These are phyloP conservation scores for Fusarium begoniae DNA, from an alignment of 2,329 filamentous ascomycete species.

Conservation along the genomic window DNA sequence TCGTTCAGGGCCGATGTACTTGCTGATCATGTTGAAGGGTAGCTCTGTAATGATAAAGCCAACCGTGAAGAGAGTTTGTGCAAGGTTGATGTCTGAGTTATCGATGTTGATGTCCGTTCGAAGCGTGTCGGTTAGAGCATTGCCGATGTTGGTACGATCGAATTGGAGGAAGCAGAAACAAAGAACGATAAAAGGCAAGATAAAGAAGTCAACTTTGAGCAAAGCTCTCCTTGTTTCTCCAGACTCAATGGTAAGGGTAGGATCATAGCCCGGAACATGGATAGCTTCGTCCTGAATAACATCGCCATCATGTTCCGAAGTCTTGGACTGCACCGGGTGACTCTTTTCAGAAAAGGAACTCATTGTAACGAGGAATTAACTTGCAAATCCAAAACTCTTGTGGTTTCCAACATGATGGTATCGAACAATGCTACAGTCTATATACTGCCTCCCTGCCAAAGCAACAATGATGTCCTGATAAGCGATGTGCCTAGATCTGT, in stretches of 20 bases:
- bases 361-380: neutral
- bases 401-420: neutral
- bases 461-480: neutral
- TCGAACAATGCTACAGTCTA: neutral
- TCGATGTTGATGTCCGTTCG: conserved; percentile 57
- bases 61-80: conserved; percentile 59
- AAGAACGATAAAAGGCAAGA: conserved; percentile 44
- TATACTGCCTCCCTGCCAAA: neutral
- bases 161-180: conserved; percentile 48
- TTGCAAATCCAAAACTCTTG: neutral
- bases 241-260: conserved; percentile 14
- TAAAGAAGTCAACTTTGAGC: conserved; percentile 41
- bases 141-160: conserved; percentile 55
- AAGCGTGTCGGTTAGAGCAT: conserved; percentile 62
- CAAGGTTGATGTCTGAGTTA: conserved; percentile 61
- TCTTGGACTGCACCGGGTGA: neutral
- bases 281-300: conserved; percentile 26
- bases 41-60: conserved; percentile 59
- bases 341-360: conserved; percentile 22
- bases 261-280: conserved; percentile 40
- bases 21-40: conserved; percentile 44
- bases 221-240: conserved; percentile 26
- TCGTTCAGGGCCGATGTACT: conserved; percentile 40
- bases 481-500: neutral
- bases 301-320: conserved; percentile 11